phyloP scores from a whole-genome alignment of 208 protist species.

The Crithidia sp. region DNA sequence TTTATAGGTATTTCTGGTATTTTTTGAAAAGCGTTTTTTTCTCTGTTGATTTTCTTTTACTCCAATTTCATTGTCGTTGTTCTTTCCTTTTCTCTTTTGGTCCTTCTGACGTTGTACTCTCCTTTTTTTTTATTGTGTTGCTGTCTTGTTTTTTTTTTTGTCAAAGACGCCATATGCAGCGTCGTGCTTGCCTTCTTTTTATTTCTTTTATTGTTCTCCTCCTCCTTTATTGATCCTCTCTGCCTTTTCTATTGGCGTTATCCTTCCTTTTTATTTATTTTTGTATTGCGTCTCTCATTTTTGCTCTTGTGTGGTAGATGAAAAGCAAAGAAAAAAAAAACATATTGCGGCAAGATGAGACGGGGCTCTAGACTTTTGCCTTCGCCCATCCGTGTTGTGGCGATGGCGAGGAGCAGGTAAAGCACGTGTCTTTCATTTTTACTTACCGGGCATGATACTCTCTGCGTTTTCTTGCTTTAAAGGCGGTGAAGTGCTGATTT shows the following conservation, averaged over 20 bases:
- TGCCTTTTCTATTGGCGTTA: neutral
- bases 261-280: too few species aligned
- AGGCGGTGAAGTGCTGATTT: too few species aligned
- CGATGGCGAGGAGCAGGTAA: too few species aligned
- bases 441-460: too few species aligned
- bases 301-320: too few species aligned
- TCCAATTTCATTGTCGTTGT: neutral
- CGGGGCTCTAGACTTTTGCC: too few species aligned
- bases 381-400: too few species aligned
- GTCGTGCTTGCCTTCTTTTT: neutral
- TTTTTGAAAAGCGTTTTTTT: neutral
- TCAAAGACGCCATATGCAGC: neutral
- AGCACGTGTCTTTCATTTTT: too few species aligned
- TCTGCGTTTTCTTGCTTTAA: too few species aligned
- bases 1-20: slow-evolving; percentile 1
- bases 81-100: slow-evolving; percentile 11
- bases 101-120: neutral
- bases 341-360: too few species aligned
- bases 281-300: too few species aligned
- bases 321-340: too few species aligned
- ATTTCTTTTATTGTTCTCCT: neutral
- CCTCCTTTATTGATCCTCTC: slow-evolving; percentile 3
- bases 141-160: neutral
- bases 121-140: neutral
- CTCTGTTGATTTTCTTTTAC: slow-evolving; percentile 6